Evolutionary conservation across 495 filamentous ascomycete genomes (phyloP), one percentile per base, ranked within the genome.

Genomic region (Aspergillus heteromorphus): DNA sequence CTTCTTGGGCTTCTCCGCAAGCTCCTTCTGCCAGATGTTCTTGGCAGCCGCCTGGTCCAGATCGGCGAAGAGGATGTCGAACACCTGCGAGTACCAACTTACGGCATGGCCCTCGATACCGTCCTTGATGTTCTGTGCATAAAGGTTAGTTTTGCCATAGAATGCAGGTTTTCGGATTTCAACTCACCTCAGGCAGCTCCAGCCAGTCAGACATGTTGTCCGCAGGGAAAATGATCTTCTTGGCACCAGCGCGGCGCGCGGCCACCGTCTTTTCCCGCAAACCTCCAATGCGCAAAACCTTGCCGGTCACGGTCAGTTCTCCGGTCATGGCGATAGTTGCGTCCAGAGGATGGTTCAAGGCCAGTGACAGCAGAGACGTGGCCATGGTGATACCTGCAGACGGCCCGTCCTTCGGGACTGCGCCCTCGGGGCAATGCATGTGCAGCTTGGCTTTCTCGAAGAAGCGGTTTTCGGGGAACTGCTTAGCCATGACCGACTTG

Each of bases 191-290:
- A 66, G 95, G 95, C 62, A 99, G 80, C 72, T 99, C 95, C 45
- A 97, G 74, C 95, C 95, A 99, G 78, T 99, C 93, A 40, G 86
- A 89, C 75, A 85, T 81, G 75, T 97, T 97, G 73, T 97, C 95
- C 42, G 81, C 76, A 43, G 95, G 95, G 79, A 99, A 99, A 62
- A 99, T 86, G 62, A 99, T 84, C 77, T 83, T 97, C 75, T 86
- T 93, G 54, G 91, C 95, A 54, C 95, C 95, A 45, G 95, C 93
- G 53, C 95, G 80, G 58, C 92, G 81, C 47, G 95, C 95, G 45
- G 95, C 95, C 48, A 99, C 93, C n/a, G 93, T 96, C 83, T 99
- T 99, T 80, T 99, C 95, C 52, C 95, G 79, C 62, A 99, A 73
- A 0, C 95, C 95, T 21, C 95, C 95, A 73, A 99, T 99, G 62